Conservation (phyloP, 2,329 filamentous ascomycete species). For the Xylariales sp. region DNA sequence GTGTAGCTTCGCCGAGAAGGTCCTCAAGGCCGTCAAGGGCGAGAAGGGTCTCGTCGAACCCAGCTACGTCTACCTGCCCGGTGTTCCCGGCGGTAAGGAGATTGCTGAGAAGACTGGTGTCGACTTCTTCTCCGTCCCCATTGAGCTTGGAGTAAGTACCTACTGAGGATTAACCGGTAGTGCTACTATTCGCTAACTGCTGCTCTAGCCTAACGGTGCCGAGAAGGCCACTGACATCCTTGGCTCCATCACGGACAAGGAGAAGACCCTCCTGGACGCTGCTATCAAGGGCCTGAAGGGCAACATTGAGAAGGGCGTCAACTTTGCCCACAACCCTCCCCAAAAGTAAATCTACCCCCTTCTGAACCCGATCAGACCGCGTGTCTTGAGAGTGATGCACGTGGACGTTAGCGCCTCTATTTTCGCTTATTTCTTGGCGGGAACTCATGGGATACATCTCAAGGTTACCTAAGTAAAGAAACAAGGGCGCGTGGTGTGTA, state of each 20-base stretch:
- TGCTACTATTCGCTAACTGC: too few species aligned
- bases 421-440: too few species aligned
- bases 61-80: constrained; percentile 91
- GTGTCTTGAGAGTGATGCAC: too few species aligned
- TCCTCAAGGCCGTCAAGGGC: constrained; percentile 83
- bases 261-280: constrained; percentile 80
- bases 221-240: constrained; percentile 84
- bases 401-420: constrained; percentile 15
- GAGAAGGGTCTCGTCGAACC: constrained; percentile 93
- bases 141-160: constrained; percentile 84
- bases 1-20: constrained; percentile 84
- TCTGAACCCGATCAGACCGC: background rate
- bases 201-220: constrained; percentile 72
- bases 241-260: constrained; percentile 71
- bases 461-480: constrained; percentile 9
- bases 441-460: too few species aligned
- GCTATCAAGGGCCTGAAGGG: constrained; percentile 75
- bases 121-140: constrained; percentile 94
- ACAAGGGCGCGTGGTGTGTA: constrained; percentile 19
- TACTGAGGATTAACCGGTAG: too few species aligned
- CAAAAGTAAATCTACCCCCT: constrained; percentile 71
- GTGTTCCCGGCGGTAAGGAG: constrained; percentile 80
- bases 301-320: constrained; percentile 92
- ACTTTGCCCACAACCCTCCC: constrained; percentile 82
- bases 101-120: constrained; percentile 78